Conservation (phyloP, 2,329 filamentous ascomycete genomes). For the Diaporthe ilicicola region DNA sequence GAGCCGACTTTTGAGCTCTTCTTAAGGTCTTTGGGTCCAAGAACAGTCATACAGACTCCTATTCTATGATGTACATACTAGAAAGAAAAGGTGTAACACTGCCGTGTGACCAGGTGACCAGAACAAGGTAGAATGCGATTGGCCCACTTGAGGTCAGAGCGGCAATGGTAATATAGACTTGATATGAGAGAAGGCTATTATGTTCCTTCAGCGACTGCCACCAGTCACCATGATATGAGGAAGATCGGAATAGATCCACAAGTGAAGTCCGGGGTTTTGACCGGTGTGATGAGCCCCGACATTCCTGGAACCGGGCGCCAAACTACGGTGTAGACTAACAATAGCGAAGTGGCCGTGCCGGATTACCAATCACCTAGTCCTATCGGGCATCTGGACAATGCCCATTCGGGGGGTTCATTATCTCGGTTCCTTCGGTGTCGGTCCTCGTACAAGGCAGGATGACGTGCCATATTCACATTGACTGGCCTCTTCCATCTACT, state of each 20-base stretch:
- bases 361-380: constrained; percentile 25
- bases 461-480: not conserved
- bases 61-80: too few species aligned
- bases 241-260: not conserved
- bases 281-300: not conserved
- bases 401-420: not conserved
- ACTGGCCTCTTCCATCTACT: not conserved
- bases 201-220: not conserved
- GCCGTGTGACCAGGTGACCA: too few species aligned
- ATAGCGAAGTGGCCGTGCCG: not conserved
- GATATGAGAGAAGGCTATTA: not conserved
- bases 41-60: too few species aligned
- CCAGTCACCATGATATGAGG: too few species aligned
- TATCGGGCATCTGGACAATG: not conserved
- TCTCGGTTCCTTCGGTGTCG: constrained; percentile 13
- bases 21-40: too few species aligned
- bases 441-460: not conserved
- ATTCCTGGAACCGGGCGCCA: not conserved
- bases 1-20: too few species aligned
- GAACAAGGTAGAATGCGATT: too few species aligned
- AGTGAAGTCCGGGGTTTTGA: not conserved
- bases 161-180: too few species aligned
- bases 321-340: not conserved
- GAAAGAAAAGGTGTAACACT: too few species aligned
- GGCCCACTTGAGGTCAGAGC: too few species aligned